Conservation (phyloP, 2,329 filamentous ascomycete genomes). For the Arthrinium puccinioides region DNA sequence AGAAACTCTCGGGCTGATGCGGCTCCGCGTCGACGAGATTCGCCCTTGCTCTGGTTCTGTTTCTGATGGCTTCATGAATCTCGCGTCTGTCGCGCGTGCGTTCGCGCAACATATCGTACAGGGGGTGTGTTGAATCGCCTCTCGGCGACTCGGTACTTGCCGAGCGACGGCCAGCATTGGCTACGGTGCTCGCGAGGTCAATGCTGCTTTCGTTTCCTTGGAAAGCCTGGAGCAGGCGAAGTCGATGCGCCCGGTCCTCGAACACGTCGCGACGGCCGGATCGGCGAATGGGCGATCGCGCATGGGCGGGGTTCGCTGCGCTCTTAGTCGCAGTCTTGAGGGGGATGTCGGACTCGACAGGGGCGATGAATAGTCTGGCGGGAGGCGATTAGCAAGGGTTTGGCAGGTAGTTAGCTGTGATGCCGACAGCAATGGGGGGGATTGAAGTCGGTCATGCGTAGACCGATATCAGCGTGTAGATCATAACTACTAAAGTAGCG, state of each 20-base stretch:
- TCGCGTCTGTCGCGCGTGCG: neutral
- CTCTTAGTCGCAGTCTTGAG: slow-evolving; percentile 26
- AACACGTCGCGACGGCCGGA: slow-evolving; percentile 16
- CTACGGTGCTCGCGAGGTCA: too few species aligned
- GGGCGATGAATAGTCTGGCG: slow-evolving; percentile 37
- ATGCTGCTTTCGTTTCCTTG: slow-evolving; percentile 7
- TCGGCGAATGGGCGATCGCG: slow-evolving; percentile 35
- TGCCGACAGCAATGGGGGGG: too few species aligned
- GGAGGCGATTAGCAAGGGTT: neutral
- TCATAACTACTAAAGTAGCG: slow-evolving; percentile 3
- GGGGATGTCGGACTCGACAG: slow-evolving; percentile 35
- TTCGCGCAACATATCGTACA: too few species aligned
- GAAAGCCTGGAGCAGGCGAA: slow-evolving; percentile 19
- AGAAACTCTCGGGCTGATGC: slow-evolving; percentile 2
- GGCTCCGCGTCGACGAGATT: too few species aligned
- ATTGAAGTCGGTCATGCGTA: too few species aligned
- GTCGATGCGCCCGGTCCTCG: slow-evolving; percentile 23
- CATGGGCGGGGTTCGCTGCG: slow-evolving; percentile 13
- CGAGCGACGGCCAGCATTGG: neutral
- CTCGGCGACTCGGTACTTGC: neutral
- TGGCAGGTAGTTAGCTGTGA: too few species aligned
- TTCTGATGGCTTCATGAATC: neutral
- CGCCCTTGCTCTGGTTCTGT: too few species aligned
- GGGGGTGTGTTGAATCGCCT: neutral
- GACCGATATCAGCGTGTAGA: slow-evolving; percentile 5